Percentiles rank a stretch among this genome's conserved stretches.
These are phyloP conservation scores for Chamaecyparis obtusa DNA, from an alignment of 75 land plant species.

Conservation along the genomic window DNA sequence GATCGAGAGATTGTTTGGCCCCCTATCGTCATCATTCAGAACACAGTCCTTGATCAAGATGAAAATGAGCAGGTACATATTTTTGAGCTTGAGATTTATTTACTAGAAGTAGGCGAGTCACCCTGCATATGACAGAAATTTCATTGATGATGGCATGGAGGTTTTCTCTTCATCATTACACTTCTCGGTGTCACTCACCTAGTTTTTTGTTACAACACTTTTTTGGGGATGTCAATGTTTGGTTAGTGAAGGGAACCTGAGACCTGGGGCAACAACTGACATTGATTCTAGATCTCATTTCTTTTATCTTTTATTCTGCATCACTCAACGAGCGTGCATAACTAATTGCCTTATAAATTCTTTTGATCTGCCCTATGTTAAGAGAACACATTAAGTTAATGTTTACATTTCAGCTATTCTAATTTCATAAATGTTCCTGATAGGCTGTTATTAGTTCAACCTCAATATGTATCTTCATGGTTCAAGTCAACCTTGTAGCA, in stretches of 20 bases:
- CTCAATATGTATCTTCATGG: neutral
- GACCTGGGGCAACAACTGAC: neutral
- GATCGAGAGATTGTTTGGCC: conserved; percentile 37
- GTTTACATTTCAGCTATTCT: neutral
- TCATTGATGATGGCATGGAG: neutral
- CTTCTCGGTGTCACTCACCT: too few relatives aligned
- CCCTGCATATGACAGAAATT: neutral
- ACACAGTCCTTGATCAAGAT: conserved; percentile 29
- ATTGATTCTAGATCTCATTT: neutral
- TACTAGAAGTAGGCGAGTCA: neutral
- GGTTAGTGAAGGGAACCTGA: neutral
- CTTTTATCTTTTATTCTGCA: too few relatives aligned
- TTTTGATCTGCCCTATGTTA: neutral
- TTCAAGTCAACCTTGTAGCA: neutral
- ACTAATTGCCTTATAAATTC: neutral
- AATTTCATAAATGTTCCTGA: neutral
- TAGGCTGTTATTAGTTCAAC: neutral
- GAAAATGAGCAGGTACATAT: conserved; percentile 63
- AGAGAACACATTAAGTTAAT: neutral
- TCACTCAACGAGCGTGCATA: neutral
- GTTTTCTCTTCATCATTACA: neutral
- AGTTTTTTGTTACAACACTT: too few relatives aligned
- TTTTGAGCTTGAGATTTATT: neutral
- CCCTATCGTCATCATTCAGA: conserved; percentile 38
- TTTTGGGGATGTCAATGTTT: neutral